phyloP scores from a whole-genome alignment of 2,329 filamentous ascomycete genomes.

The Nakataea oryzae region DNA sequence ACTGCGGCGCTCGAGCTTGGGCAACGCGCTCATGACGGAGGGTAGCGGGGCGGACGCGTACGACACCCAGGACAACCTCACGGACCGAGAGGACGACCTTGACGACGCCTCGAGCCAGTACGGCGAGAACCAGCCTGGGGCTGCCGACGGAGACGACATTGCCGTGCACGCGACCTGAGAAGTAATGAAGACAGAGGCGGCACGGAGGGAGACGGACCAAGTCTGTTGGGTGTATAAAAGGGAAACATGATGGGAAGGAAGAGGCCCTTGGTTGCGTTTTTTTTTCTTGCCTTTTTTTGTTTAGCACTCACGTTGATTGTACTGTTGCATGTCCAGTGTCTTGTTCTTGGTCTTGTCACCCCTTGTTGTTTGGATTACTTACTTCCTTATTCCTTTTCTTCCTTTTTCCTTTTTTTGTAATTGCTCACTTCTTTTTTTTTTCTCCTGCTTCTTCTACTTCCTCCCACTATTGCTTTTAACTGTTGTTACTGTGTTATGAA shows the following conservation, averaged over 20 bases:
- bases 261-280: background rate
- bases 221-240: background rate
- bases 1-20: slow-evolving; percentile 34
- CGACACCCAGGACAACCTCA: slow-evolving; percentile 16
- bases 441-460: no score
- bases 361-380: background rate
- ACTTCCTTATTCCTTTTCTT: no score
- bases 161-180: slow-evolving; percentile 8
- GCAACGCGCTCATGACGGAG: slow-evolving; percentile 33
- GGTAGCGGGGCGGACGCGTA: slow-evolving; percentile 9
- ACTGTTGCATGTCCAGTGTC: background rate
- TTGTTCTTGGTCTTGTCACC: background rate
- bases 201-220: background rate
- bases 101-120: slow-evolving; percentile 30
- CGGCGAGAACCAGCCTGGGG: slow-evolving; percentile 30
- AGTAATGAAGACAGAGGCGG: background rate
- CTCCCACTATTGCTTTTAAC: background rate
- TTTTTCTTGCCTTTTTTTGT: background rate
- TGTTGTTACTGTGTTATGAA: background rate
- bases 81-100: slow-evolving; percentile 10
- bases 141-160: slow-evolving; percentile 8
- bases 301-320: no score
- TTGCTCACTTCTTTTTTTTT: no score
- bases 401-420: no score
- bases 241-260: no score